Conservation (phyloP, 805 yeast species). For the Priceomyces carsonii region DNA sequence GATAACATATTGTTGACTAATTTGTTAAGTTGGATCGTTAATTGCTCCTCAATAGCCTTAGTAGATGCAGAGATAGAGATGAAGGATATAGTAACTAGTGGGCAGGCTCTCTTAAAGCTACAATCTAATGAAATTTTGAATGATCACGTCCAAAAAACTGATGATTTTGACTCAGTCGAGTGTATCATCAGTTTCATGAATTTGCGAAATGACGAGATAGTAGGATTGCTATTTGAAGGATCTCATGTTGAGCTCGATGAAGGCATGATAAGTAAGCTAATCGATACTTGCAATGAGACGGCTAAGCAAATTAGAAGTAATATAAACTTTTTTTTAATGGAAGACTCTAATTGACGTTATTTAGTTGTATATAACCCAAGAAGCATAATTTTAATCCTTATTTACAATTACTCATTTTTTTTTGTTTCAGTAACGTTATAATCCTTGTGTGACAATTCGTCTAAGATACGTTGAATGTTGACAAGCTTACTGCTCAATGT, state of each 20-base stretch:
- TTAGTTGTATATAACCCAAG: neutral
- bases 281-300: slow-evolving; percentile 47
- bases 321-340: slow-evolving; percentile 45
- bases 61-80: slow-evolving; percentile 85
- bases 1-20: slow-evolving; percentile 32
- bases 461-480: slow-evolving; percentile 34
- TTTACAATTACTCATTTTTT: slow-evolving; percentile 7
- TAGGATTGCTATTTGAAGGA: slow-evolving; percentile 57
- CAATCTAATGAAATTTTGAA: slow-evolving; percentile 12
- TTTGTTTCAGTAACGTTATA: slow-evolving; percentile 10
- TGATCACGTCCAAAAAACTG: slow-evolving; percentile 15
- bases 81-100: slow-evolving; percentile 72
- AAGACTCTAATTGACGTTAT: slow-evolving; percentile 5
- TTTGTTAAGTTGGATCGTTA: slow-evolving; percentile 53
- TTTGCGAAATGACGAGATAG: slow-evolving; percentile 55
- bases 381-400: neutral
- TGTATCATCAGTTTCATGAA: slow-evolving; percentile 53
- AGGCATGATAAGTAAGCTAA: slow-evolving; percentile 20
- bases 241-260: slow-evolving; percentile 23
- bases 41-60: slow-evolving; percentile 69
- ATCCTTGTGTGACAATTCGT: slow-evolving; percentile 30
- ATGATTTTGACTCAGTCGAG: slow-evolving; percentile 24
- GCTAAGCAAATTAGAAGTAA: slow-evolving; percentile 43
- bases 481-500: slow-evolving; percentile 33
- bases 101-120: slow-evolving; percentile 36